Base-by-base conservation (phyloP, 2,329 filamentous ascomycete genomes). In the Fusarium torreyae region DNA sequence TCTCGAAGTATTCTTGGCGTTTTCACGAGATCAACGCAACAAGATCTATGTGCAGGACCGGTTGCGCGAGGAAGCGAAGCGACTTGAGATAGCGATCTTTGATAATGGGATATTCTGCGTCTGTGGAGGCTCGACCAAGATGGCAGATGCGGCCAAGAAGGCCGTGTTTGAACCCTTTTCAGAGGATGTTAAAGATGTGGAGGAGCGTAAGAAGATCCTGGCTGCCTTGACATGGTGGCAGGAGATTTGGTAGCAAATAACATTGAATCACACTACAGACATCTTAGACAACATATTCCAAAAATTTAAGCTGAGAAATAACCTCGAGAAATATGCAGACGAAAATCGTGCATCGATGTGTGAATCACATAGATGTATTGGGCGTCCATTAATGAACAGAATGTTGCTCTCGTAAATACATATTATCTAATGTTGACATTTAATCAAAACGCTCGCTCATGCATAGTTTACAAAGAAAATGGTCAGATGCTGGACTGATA, bases 11-110 rank as follows among this genome's bases (percentile, higher is more conserved):
- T 75, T 80, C 43, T 77, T 84, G 3, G 85, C 84, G 24, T 87
- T 88, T 68, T 85, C 86, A 4, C 79, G 85, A 17, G 82, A 86
- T 51, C 78, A 81, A 33, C 71, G 74, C 4, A 77, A 82, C 44
- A 88, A 87, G 72, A 79, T 86, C 33, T 89, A 89, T 70, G 85
- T 89, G 3, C 87, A 89, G 73, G 83, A 88, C 69, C 75, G 85
- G 33, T 79, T 89, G 43, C 82, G 83, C 13, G 78, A 81, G 33
- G 75, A 87, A 42, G 80, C 81, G 4, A 61, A 68, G 22, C 69
- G 59, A 7, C 62, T 82, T 5, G 77, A 77, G 13, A 49, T 62
- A 5, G 56, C 79, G 18, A 78, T 88, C 33, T 57, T 74, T 1
- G 71, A 76, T 22, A 71, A 78, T 5, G 83, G 85, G 33, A 82